A percentile compares a stretch with the other conserved stretches of the same genome.
Evolutionary conservation across 2,329 filamentous ascomycete species (phyloP).

Genomic region (Aspergillus amoenus): DNA sequence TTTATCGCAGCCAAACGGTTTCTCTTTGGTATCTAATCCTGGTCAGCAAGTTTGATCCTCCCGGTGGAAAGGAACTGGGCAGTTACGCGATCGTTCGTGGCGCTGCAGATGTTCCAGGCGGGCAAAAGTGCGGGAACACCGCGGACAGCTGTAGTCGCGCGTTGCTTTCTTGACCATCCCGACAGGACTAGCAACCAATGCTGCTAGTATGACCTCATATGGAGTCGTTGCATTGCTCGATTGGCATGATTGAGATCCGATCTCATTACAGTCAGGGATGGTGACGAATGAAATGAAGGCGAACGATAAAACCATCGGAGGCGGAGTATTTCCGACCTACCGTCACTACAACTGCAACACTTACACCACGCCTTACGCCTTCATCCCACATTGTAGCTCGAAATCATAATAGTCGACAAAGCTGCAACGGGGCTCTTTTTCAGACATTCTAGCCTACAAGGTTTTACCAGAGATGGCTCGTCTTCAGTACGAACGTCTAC

Average conservation of each 20-base stretch:
- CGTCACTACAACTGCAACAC: no score
- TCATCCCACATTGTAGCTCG: no score
- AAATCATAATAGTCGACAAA: no score
- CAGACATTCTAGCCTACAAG: no score
- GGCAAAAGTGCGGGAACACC: conserved; percentile 32
- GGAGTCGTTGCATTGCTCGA: not conserved
- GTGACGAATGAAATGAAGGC: not conserved
- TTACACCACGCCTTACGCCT: no score
- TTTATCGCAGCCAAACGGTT: conserved; percentile 30
- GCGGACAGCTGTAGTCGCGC: conserved; percentile 29
- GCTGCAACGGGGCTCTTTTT: no score
- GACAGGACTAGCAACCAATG: not conserved
- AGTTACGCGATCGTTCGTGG: conserved; percentile 36
- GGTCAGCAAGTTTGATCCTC: conserved; percentile 3
- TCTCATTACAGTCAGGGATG: not conserved
- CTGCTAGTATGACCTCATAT: not conserved
- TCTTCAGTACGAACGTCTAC: no score
- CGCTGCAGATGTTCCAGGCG: conserved; percentile 37
- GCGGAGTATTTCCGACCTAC: not conserved
- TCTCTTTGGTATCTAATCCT: conserved; percentile 35
- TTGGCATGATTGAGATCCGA: not conserved
- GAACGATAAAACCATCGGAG: not conserved
- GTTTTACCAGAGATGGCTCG: no score
- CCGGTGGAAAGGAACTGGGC: not conserved
- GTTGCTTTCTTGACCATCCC: conserved; percentile 21